Base-by-base conservation (phyloP, 805 yeast genomes). In the Sugiyamaella mastotermitis region DNA sequence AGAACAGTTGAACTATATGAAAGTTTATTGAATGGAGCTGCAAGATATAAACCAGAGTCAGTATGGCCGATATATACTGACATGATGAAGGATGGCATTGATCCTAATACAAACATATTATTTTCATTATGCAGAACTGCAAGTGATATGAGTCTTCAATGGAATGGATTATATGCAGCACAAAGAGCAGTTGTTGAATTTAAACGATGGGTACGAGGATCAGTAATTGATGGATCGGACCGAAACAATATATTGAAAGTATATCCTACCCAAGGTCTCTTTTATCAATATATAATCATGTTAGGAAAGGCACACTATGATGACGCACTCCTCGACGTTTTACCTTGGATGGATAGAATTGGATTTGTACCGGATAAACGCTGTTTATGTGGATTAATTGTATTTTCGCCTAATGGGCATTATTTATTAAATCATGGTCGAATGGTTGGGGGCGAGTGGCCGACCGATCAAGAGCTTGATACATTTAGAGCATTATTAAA, bases 121-220 rank as follows among this genome's bases (percentile, higher is more conserved):
- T 42, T 60, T 2, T 71, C 78, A 0, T 57, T 81, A 18, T 63
- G 81, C 21, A 53, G 63, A 1, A 77, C 81, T 0, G 67, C 80
- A 4, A 52, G 61, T 46, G 38, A 42, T 28, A 37, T 46, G 1
- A 29, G 42, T 1, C 36, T 69, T 2, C 35, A 58, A 13, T 79
- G 84, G 84, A 75, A 64, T 7, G 58, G 60, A 1, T 35, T 66
- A 27, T 71, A 60, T 37, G 83, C 87, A 0, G 64, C 80, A 1
- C 84, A 79, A 47, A 63, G 76, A 18, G 78, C 83, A 0, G 64
- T 77, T 2, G 68, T 64, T 26, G 83, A 80, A 52, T 73, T 80
- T 56, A 68, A 73, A 40, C 44, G 44, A 19, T 55, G 58, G 48
- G 63, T 66, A 1, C 59, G 71, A 28, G 67, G 57, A n/a, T 48